Evolutionary conservation across 2,329 filamentous ascomycete species (phyloP), one percentile per base, ranked within the genome.

Genomic region (Sarocladium kiliense): DNA sequence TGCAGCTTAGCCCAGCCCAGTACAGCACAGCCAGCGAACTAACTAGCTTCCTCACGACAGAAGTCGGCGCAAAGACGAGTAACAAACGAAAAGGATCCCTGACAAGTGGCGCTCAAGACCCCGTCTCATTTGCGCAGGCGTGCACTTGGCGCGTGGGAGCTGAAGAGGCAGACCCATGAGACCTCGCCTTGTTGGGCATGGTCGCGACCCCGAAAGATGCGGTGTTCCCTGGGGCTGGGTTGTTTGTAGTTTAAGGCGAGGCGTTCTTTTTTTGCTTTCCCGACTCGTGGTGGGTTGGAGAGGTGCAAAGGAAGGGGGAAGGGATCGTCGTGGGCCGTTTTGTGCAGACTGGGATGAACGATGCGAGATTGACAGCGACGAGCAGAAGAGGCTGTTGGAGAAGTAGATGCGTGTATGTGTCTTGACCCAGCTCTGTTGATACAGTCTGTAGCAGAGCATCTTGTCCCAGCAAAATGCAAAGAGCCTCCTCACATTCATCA

Each of bases 81-180:
- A 23, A 21, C 14, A 9, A 18, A 39, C 9, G 36, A 5, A 39
- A 21, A 23, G n/a, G 18, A 51, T 51, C 47, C 47, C 47, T 51
- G 47, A 14, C 27, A 36, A 36, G 47, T 51, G 47, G 47, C 47
- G 47, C 30, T 51, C 18, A 23, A 21, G 11, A 23, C n/a, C n/a
- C 27, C 25, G 47, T 51, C 47, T 51, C 47, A 51, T 51, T 51
- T 51, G 47, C 44, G 44, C 11, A 51, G 47, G n/a, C 47, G 7
- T 19, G 30, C 18, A 51, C 47, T 51, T 51, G 47, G 47, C 47
- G 47, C 47, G n/a, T 12, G 7, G 26, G 47, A 51, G 47, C 47
- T 51, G 47, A 51, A 51, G 27, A 51, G 27, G 10, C 21, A 34
- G 47, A 34, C 47, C 47, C 47, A 51, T 51, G 47, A 51, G 47